Evolutionary conservation across 2,329 filamentous ascomycete species (phyloP), one percentile per base, ranked within the genome.

Genomic region (Neofusicoccum kwambonambiense): DNA sequence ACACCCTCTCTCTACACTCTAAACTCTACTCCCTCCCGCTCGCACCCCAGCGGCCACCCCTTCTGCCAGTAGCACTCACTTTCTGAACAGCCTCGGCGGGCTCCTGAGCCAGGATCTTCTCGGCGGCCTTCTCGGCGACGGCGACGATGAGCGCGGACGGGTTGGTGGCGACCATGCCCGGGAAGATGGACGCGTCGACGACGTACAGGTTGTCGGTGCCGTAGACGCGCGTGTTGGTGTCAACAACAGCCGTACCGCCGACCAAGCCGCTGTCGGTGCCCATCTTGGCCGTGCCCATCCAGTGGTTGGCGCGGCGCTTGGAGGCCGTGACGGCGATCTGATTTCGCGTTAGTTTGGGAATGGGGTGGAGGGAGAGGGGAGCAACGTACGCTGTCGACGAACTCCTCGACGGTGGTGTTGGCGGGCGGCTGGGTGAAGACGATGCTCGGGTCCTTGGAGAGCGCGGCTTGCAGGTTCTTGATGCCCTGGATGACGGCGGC

Each of bases 401-500:
- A 90, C 64, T 83, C 80, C 51, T 85, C 81, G 4, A 85, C 83
- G 0, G 83, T 84, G 9, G 79, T 79, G 61, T 82, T 81, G 0
- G 82, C 75, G 1, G 82, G 69, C 1, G 71, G 63, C 45, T 41
- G 19, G 37, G 56, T 58, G 73, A 85, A 85, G n/a, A 80, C 83
- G 19, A 91, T 82, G 56, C 80, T 78, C 13, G 82, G 75, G 51
- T 89, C 81, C 37, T 79, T 82, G 37, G 79, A 77, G 17, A 90
- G 78, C 3, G 86, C 81, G 1, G 79, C 75, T 57, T 85, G 79
- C 65, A 90, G 75, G 67, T 85, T 86, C 75, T 89, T 83, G 71
- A 91, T 84, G 31, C 87, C 86, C 54, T 82, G 79, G 58, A 87
- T 84, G n/a, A 90, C 86, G n/a, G 87, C 86, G 54, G 83, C 82